Base-by-base conservation (phyloP, 176 grass and related monocot species). In the Paspalum vaginatum region DNA sequence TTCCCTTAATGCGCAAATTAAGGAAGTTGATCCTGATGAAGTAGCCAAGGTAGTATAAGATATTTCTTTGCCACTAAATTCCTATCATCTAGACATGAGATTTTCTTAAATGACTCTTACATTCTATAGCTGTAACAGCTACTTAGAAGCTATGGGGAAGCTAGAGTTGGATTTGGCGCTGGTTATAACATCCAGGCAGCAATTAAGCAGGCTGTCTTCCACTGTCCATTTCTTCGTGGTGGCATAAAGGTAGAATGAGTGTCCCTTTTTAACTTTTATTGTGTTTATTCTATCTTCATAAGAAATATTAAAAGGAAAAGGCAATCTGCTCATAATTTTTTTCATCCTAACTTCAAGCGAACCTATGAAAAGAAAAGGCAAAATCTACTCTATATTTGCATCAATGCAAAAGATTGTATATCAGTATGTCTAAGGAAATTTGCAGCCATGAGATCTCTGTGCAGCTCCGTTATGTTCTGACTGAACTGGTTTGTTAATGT, bases 101-200 rank as follows among this genome's bases (percentile, higher is more conserved):
- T 82, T 57, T 72, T 68, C 48, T 64, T 62, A 25, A 46, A 74
- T 88, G n/a, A 68, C 58, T 79, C 83, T 88, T 81, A 87, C 22
- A 44, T 26, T 84, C 37, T 17, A 21, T 49, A 81, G 45, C 54
- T 85, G 48, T 87, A 77, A 98, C 84, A 98, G 96, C 58, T 93
- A 63, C 75, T 98, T 62, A 87, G 77, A 85, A 90, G 78, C 77
- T 88, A 86, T 66, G 88, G 90, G 47, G 96, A 95, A 91, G 96
- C 84, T 78, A 98, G 91, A 84, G 78, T 95, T 87, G 90, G 90
- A 80, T 95, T 98, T 89, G 92, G 96, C 85, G 96, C 84, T 83
- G 90, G 92, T 72, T 98, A 95, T 87, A 92, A 89, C 55, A 59
- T 92, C 76, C 91, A 93, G 63, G 95, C 92, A 84, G 92, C 96